These are phyloP conservation scores for Allantophomopsis cytisporea DNA, from an alignment of 2,329 filamentous ascomycete species.

Conservation along the genomic window DNA sequence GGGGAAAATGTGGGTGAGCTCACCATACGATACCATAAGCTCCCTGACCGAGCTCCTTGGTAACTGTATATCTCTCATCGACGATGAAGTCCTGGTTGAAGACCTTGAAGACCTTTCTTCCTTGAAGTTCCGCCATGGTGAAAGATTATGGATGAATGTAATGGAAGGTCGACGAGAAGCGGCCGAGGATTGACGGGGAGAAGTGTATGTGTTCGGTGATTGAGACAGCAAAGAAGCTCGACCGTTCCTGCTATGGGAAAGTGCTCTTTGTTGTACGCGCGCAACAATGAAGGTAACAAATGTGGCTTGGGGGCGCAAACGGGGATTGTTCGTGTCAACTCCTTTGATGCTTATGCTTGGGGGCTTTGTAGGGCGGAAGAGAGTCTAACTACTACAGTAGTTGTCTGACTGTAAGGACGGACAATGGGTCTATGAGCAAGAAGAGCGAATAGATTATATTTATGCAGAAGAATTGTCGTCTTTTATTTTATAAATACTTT, in stretches of 20 bases:
- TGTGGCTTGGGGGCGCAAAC: too few species aligned
- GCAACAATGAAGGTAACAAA: not conserved
- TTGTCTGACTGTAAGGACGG: too few species aligned
- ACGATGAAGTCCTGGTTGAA: constrained; percentile 99
- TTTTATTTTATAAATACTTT: too few species aligned
- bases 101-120: constrained; percentile 94
- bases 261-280: not conserved
- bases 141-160: not conserved
- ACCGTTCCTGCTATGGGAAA: too few species aligned
- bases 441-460: too few species aligned
- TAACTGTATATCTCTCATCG: constrained; percentile 95
- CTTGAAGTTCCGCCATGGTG: constrained; percentile 22
- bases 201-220: not conserved
- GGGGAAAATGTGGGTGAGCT: constrained; percentile 16
- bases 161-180: too few species aligned
- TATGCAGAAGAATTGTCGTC: too few species aligned
- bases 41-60: constrained; percentile 95
- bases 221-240: not conserved
- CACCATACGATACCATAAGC: constrained; percentile 99
- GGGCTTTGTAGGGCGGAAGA: too few species aligned
- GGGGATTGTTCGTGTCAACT: too few species aligned
- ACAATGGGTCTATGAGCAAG: too few species aligned
- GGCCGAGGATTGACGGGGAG: not conserved
- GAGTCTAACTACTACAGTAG: too few species aligned
- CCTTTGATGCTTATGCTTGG: too few species aligned